Conservation (phyloP, 306 rosid genomes). For the Gleditsia sinensis region DNA sequence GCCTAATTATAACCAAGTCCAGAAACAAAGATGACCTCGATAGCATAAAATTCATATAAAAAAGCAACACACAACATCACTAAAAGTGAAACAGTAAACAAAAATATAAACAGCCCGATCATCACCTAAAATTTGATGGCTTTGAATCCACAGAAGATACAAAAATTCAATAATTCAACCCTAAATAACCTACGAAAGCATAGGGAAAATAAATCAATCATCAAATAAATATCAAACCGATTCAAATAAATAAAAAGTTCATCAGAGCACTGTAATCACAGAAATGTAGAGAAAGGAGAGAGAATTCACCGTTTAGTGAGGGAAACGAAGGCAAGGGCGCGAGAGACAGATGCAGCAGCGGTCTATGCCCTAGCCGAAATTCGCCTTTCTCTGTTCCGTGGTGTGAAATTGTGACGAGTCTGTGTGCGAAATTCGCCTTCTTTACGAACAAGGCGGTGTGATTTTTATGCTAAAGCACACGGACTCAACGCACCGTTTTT, state of each 20-base stretch:
- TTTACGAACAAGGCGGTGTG: too few species aligned
- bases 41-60: background rate
- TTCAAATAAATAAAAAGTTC: too few species aligned
- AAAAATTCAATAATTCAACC: too few species aligned
- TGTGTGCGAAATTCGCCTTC: too few species aligned
- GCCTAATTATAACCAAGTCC: too few species aligned
- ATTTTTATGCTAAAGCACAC: background rate
- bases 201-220: too few species aligned
- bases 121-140: too few species aligned
- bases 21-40: background rate
- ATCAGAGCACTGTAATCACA: background rate
- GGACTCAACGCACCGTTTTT: background rate
- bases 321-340: background rate
- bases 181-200: too few species aligned
- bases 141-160: background rate
- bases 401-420: too few species aligned
- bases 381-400: background rate
- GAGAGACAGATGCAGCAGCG: background rate
- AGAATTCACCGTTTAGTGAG: background rate
- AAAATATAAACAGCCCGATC: too few species aligned
- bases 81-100: too few species aligned
- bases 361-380: background rate
- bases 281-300: background rate
- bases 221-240: too few species aligned
- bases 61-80: background rate